Conservation (phyloP, 1,139 yeast genomes). For the Candida mesenterica region DNA sequence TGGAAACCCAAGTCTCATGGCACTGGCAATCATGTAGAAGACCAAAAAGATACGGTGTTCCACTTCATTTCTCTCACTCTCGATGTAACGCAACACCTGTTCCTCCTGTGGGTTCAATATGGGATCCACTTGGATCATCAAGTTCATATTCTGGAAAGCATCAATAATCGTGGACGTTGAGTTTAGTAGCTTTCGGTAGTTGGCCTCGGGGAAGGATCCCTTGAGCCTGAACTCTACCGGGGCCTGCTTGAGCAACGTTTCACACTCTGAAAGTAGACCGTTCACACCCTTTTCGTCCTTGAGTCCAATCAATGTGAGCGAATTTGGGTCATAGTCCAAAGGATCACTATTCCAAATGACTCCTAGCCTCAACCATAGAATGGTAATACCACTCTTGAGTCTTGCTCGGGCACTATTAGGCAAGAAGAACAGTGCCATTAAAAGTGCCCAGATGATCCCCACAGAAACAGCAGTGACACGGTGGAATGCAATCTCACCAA, state of each 20-base stretch:
- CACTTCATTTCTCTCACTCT: constrained; percentile 61
- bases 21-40: constrained; percentile 77
- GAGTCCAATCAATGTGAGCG: constrained; percentile 42
- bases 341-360: constrained; percentile 75
- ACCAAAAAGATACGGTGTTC: constrained; percentile 70
- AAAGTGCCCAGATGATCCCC: constrained; percentile 77
- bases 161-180: constrained; percentile 69
- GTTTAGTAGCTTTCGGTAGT: constrained; percentile 50
- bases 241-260: constrained; percentile 63
- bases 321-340: constrained; percentile 29
- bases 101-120: constrained; percentile 52
- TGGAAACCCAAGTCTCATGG: constrained; percentile 73
- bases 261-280: constrained; percentile 59
- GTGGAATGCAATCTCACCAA: constrained; percentile 77
- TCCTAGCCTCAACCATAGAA: constrained; percentile 78
- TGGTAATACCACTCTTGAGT: constrained; percentile 60
- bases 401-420: constrained; percentile 77
- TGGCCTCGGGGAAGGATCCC: constrained; percentile 62
- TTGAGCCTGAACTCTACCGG: constrained; percentile 74
- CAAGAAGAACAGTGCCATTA: constrained; percentile 60
- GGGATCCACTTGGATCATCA: constrained; percentile 65
- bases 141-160: constrained; percentile 69
- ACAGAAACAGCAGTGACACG: constrained; percentile 68
- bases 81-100: constrained; percentile 54
- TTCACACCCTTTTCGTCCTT: constrained; percentile 55